Evolutionary conservation across 2,329 filamentous ascomycete species (phyloP), one percentile per base, ranked within the genome.

Genomic region (Sporothrix variecibatus): DNA sequence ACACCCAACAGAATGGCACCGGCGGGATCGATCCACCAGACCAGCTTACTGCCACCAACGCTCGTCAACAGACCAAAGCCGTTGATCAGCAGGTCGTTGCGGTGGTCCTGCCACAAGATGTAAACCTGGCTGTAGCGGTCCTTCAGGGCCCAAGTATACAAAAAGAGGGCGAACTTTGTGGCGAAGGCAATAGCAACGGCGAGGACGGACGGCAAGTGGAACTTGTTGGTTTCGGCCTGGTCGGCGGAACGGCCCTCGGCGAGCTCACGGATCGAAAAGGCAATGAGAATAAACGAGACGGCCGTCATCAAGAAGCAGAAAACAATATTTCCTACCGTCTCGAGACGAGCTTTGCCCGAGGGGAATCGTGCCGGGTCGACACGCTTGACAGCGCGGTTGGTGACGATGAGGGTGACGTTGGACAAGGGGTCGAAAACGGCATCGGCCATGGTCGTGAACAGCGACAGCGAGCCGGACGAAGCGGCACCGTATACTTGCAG

Each of bases 391-490:
- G 96, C 95, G 69, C 95, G 93, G 82, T 95, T 92, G 75, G 92
- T 94, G 51, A 97, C 83, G 74, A 98, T 94, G 17, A 98, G 87
- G 0, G 93, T 95, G 71, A 98, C 82, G 80, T 97, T 98, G 79
- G 93, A 95, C 79, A 97, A 81, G 9, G 94, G 96, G 80, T 98
- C 96, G 83, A 98, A 98, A 77, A 98, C 87, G 71, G 95, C 91
- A 82, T 99, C 96, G 20, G 95, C 95, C 93, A 97, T 97, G 76
- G 95, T 99, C 20, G 96, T 98, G 85, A 98, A 98, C 65, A 99
- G 90, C 5, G 95, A 97, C 49, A 98, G 88, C n/a, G 94, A 98
- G 65, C 92, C 91, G 0, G 95, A 97, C 0, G 93, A 90, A 64
- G 94, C 88, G 75, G 96, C 96, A 60, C 92, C 96, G 81, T 97